Conservation (phyloP, 495 filamentous ascomycete species). For the Mycothermus thermophilus region DNA sequence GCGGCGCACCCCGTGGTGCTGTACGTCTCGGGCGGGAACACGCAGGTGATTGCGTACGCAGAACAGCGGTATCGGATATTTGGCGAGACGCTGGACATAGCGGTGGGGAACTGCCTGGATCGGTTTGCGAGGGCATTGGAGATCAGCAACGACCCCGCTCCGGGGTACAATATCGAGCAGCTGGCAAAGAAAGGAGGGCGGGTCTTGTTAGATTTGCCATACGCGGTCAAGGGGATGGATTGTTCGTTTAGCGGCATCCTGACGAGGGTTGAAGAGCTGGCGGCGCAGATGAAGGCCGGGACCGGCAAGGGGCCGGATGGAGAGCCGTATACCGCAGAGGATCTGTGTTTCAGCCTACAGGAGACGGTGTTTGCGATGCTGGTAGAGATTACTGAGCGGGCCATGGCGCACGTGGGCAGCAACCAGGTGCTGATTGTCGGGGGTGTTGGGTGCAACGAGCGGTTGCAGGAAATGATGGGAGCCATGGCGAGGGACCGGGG, state of each 20-base stretch:
- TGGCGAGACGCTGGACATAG: constrained; percentile 93
- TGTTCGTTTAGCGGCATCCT: constrained; percentile 88
- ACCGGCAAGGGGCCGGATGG: constrained; percentile 30
- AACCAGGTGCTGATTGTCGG: constrained; percentile 87
- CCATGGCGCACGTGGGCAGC: constrained; percentile 93
- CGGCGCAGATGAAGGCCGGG: constrained; percentile 40
- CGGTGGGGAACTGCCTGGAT: constrained; percentile 94
- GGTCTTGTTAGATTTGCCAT: constrained; percentile 73
- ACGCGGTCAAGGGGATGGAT: constrained; percentile 97
- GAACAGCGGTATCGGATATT: constrained; percentile 92
- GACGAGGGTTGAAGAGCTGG: constrained; percentile 64
- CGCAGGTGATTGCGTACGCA: constrained; percentile 94
- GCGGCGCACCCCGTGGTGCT: constrained; percentile 87
- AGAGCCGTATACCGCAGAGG: constrained; percentile 54
- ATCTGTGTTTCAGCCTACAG: constrained; percentile 88
- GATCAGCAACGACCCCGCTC: constrained; percentile 91
- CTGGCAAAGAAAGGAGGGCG: constrained; percentile 60
- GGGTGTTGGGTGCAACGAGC: constrained; percentile 95
- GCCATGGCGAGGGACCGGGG: constrained; percentile 84
- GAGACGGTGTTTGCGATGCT: constrained; percentile 94
- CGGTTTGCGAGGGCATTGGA: constrained; percentile 80
- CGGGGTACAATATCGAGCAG: constrained; percentile 97
- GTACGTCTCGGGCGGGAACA: constrained; percentile 94
- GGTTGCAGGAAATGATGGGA: constrained; percentile 96
- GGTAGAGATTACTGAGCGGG: constrained; percentile 95